These are phyloP conservation scores for Citrus reticulata DNA, from an alignment of 345 rosid species.

Conservation along the genomic window DNA sequence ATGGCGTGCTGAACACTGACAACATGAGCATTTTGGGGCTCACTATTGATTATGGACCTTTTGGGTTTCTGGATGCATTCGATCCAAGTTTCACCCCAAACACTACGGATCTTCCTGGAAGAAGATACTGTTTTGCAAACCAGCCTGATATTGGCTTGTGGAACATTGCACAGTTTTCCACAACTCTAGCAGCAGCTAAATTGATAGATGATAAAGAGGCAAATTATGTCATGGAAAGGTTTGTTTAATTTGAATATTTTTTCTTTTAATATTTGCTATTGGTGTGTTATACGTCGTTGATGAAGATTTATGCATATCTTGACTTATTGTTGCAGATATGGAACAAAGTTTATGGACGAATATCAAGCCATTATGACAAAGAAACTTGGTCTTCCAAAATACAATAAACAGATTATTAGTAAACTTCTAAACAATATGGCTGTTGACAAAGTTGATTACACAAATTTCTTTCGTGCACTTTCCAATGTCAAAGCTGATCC, in stretches of 20 bases:
- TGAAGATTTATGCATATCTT: background rate
- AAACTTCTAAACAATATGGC: constrained; percentile 91
- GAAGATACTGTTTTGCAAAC: constrained; percentile 94
- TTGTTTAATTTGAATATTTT: constrained; percentile 3
- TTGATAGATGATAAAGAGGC: constrained; percentile 82
- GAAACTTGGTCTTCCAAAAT: constrained; percentile 90
- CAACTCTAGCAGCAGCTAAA: constrained; percentile 62
- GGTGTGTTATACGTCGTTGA: background rate
- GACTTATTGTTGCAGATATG: constrained; percentile 54
- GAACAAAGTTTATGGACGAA: constrained; percentile 92
- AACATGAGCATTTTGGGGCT: constrained; percentile 97
- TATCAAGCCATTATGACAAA: constrained; percentile 86
- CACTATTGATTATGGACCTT: constrained; percentile 96
- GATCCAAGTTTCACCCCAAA: constrained; percentile 97
- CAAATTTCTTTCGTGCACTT: constrained; percentile 83
- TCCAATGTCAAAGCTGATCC: constrained; percentile 76
- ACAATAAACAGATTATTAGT: constrained; percentile 79
- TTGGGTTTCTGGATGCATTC: constrained; percentile 97
- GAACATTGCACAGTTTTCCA: constrained; percentile 86
- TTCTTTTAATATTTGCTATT: background rate
- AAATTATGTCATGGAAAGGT: constrained; percentile 95
- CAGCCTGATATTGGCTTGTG: constrained; percentile 95
- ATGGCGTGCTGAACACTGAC: constrained; percentile 96
- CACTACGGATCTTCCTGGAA: constrained; percentile 96
- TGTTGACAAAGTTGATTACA: constrained; percentile 96